Evolutionary conservation across 345 rosid genomes (phyloP), one percentile per base, ranked within the genome.

Genomic region (Eucalyptus cloeziana): DNA sequence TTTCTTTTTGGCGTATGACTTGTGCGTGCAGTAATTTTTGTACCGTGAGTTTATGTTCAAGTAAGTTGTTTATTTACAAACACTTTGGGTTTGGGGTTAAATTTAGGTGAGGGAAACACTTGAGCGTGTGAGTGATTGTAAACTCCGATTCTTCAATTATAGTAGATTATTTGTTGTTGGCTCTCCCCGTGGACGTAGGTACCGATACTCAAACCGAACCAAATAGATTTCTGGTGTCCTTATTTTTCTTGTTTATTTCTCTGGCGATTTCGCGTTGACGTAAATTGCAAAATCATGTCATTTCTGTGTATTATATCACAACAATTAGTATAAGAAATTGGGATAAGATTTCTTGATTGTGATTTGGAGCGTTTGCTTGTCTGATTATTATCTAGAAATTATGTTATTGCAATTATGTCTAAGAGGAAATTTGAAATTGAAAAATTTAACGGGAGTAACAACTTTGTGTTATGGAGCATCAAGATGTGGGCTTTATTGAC

Each of bases 231-330:
- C 8, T 51, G 4, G 8, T 17, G 4, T 17, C 22, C 1, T 51
- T 17, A 51, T 51, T 51, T 51, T 51, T 51, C 22, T 51, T 2
- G 4, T 17, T 17, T 3, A 15, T 17, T 7, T 17, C 17, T 51
- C 2, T 17, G 9, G 0, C 0, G 0, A 51, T 51, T 17, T 51
- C 17, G 7, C 56, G 2, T 51, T 51, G 2, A 51, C 2, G 22
- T 51, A 51, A 51, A 51, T 0, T 7, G 0, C 1, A 17, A 51
- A 4, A 51, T 51, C 9, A 0, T 3, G 0, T 0, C 22, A 1
- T 51, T 51, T 51, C 1, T 1, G 2, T 0, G 0, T 19, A 51
- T 51, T 51, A 51, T 51, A 51, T 51, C 43, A 43, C 43, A 43
- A 43, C 43, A 43, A 43, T 43, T 43, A 6, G 43, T 43, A 43